A percentile compares a stretch with the other conserved stretches of the same genome.
phyloP scores from a whole-genome alignment of 2,329 filamentous ascomycete genomes.

The Xylariaceae sp. region DNA sequence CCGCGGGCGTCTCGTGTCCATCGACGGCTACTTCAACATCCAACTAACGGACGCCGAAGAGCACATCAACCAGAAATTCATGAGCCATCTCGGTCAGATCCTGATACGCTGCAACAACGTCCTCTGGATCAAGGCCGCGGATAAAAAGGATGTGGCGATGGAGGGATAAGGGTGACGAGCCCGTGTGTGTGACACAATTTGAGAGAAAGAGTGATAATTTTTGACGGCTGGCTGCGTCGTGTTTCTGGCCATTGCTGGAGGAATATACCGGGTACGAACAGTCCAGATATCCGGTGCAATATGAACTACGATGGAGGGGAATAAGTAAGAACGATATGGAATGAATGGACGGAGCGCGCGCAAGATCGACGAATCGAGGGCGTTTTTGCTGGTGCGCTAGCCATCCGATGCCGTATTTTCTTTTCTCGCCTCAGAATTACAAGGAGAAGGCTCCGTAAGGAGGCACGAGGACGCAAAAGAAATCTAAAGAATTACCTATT shows the following conservation, averaged over 20 bases:
- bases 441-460: background rate
- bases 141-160: slow-evolving; percentile 54
- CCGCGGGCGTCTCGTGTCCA: slow-evolving; percentile 84
- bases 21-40: slow-evolving; percentile 99
- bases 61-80: slow-evolving; percentile 81
- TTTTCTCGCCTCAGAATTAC: background rate
- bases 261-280: background rate
- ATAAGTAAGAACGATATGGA: no score
- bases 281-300: slow-evolving; percentile 8
- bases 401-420: background rate
- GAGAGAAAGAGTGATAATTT: background rate
- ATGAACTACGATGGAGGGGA: background rate
- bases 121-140: slow-evolving; percentile 73
- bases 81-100: slow-evolving; percentile 81
- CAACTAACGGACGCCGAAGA: slow-evolving; percentile 88
- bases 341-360: background rate
- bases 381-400: background rate
- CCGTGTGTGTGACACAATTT: background rate
- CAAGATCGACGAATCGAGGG: background rate
- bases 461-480: background rate
- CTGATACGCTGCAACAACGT: slow-evolving; percentile 98
- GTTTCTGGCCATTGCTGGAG: background rate
- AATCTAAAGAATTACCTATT: background rate
- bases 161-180: slow-evolving; percentile 37
- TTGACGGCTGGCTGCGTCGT: background rate